These are phyloP conservation scores for Aureobasidium melanogenum DNA, from an alignment of 2,329 filamentous ascomycete genomes.

Conservation along the genomic window DNA sequence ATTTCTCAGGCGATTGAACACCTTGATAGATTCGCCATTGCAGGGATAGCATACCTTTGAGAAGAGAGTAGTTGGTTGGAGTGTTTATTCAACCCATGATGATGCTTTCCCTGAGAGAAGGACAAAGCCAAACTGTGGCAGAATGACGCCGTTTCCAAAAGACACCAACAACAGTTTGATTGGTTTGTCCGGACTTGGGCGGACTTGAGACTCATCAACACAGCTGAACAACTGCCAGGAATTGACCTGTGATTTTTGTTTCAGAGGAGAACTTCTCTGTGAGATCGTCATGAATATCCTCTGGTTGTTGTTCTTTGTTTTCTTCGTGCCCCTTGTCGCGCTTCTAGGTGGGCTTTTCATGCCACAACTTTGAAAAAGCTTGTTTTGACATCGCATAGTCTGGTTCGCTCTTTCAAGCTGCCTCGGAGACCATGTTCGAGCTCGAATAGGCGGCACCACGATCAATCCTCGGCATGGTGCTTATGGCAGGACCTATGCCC, in stretches of 20 bases:
- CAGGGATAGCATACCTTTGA: conserved; percentile 6
- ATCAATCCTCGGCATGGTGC: conserved; percentile 35
- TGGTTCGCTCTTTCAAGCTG: conserved; percentile 49
- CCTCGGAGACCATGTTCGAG: conserved; percentile 44
- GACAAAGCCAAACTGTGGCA: background rate
- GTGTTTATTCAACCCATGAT: conserved; percentile 14
- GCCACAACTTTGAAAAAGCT: background rate
- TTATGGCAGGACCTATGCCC: conserved; percentile 48
- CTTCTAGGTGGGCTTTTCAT: conserved; percentile 10
- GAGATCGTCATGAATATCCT: conserved; percentile 5
- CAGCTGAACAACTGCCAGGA: background rate
- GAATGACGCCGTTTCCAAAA: conserved; percentile 2
- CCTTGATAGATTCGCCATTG: conserved; percentile 49
- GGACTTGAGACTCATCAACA: background rate
- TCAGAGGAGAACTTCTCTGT: background rate
- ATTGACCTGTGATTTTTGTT: background rate
- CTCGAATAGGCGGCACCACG: conserved; percentile 32
- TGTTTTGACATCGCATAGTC: conserved; percentile 21
- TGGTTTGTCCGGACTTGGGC: background rate
- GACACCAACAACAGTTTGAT: conserved; percentile 6
- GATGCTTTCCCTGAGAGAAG: background rate
- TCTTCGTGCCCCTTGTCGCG: conserved; percentile 12
- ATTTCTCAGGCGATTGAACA: conserved; percentile 41
- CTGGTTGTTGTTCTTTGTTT: conserved; percentile 8
- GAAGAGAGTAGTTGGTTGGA: background rate